phyloP scores from a whole-genome alignment of 129 eudicot species.

The Escallonia rubra region DNA sequence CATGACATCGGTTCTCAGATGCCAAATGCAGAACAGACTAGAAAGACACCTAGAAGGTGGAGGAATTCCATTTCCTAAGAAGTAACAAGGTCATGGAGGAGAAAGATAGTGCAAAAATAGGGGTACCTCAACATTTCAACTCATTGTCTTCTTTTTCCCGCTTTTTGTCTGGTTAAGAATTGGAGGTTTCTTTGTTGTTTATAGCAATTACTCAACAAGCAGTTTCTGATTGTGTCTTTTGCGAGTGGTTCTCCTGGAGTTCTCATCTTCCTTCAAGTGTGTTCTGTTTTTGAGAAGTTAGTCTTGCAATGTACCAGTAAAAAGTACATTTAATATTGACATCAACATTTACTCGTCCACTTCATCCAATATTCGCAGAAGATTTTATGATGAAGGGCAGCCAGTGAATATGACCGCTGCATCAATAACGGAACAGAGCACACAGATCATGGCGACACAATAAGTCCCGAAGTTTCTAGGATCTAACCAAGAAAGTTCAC shows the following conservation, averaged over 20 bases:
- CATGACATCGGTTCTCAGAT: constrained; percentile 44
- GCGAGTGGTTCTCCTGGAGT: constrained; percentile 1
- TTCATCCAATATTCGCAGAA: neutral
- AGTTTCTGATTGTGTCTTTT: constrained; percentile 4
- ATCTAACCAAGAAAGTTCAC: too few relatives aligned
- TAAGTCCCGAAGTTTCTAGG: too few relatives aligned
- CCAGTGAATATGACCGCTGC: too few relatives aligned
- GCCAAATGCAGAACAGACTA: constrained; percentile 29
- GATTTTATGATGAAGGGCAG: too few relatives aligned
- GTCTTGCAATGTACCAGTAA: neutral
- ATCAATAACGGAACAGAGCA: neutral
- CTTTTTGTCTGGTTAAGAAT: neutral
- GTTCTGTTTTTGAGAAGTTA: constrained; percentile 1
- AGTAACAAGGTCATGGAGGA: neutral
- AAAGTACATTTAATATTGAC: neutral
- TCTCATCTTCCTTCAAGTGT: neutral
- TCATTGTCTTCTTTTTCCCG: neutral
- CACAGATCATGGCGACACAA: neutral
- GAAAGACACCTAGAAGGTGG: constrained; percentile 76
- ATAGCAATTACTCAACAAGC: neutral
- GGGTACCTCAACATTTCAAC: neutral
- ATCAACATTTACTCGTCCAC: neutral
- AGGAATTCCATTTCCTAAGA: constrained; percentile 76
- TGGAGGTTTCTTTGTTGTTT: neutral
- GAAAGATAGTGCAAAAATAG: too few relatives aligned